phyloP scores from a whole-genome alignment of 1,284 basidiomycete species.

The Trametes sp. region DNA sequence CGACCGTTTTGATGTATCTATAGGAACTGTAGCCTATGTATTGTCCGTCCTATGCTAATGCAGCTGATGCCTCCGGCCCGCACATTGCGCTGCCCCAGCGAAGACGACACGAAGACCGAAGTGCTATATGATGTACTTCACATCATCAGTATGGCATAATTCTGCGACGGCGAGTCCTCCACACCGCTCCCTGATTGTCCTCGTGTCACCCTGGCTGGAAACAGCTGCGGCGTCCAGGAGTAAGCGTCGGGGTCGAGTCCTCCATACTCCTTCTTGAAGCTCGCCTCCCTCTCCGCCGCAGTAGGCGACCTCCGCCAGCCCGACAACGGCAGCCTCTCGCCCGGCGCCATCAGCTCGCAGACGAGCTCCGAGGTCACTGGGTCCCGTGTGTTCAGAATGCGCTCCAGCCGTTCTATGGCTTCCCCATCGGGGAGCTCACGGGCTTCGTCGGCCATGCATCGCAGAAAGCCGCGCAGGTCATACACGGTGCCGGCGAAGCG shows the following conservation, averaged over 20 bases:
- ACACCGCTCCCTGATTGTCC: no score
- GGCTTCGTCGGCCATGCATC: not conserved
- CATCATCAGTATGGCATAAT: no score
- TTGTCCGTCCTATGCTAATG: not conserved
- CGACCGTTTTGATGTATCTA: slow-evolving; percentile 6
- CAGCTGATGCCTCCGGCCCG: not conserved
- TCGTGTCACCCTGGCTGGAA: not conserved
- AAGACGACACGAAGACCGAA: no score
- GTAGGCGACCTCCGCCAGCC: not conserved
- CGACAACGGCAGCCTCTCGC: not conserved
- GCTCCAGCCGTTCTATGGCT: not conserved
- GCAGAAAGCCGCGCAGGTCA: not conserved
- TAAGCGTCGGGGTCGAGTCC: not conserved
- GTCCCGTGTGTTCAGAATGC: not conserved
- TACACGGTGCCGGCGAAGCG: not conserved
- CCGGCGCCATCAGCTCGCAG: not conserved
- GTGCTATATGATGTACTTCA: no score
- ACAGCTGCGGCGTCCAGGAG: not conserved
- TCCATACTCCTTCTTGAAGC: not conserved
- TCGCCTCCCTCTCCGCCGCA: not conserved
- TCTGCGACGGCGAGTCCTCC: no score
- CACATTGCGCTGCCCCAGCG: no score
- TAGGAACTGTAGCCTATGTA: slow-evolving; percentile 15
- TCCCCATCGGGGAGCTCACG: not conserved
- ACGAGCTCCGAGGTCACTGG: not conserved